Base-by-base conservation (phyloP, 2,329 filamentous ascomycete species). In the Colletotrichum sp. region DNA sequence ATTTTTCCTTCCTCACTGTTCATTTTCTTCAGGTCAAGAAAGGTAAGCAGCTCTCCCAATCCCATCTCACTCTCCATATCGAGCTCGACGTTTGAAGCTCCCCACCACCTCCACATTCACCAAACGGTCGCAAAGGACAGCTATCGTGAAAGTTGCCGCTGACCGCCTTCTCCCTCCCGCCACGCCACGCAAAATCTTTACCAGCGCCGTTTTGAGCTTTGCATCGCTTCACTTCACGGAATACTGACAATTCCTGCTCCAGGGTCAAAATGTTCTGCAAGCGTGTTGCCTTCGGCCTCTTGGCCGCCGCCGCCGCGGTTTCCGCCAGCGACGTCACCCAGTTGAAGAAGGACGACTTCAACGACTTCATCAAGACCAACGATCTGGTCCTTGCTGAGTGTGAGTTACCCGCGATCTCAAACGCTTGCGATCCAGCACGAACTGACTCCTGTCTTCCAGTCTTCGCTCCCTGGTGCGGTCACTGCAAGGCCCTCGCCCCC, bases 401-500 rank as follows among this genome's bases (percentile, higher is more conserved):
- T 96, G 89, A 87, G 94, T 61, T 48, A 66, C 36, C 34, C 18
- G 8, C n/a, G 12, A n/a, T 18, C 18, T n/a, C 5, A 55, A 66
- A 38, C 15, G 30, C 12, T 73, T 75, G 80, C 80, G 78, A 80
- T 56, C 69, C 32, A 26, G 10, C 56, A 26, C 5, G 43, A 75
- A 74, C 86, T 90, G 82, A 90, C 83, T 62, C 60, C 55, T 52
- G 6, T 32, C 60, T 71, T 71, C 64, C 8, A 95, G 94, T 98
- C 92, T 98, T 95, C 85, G 96, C 96, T 80, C 96, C 96, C 81
- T 98, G 96, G 96, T 98, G 95, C 81, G 96, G 96, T 79, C 96
- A 98, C 91, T 98, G 96, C 94, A 98, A 99, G 91, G 96, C 96
- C 76, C 95, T 99, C 79, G 97, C 94, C 77, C 94, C 95, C 83